Evolutionary conservation across 2,329 filamentous ascomycete genomes (phyloP).

Genomic region (Calonectria leucothoes): DNA sequence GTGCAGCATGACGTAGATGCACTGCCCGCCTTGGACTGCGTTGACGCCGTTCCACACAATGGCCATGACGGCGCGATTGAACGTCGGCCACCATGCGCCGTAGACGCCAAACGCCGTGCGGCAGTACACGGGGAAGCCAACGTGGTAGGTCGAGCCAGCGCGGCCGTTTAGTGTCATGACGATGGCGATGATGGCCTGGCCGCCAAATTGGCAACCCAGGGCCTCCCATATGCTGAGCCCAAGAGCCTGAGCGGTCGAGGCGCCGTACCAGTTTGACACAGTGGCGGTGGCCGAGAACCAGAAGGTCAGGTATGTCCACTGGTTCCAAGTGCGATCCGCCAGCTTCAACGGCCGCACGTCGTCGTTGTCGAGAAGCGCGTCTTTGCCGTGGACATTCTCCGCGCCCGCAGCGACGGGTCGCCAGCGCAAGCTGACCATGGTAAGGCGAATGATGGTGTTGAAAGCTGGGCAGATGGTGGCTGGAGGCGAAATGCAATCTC

Average conservation of each 20-base stretch:
- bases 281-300: constrained; percentile 21
- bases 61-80: constrained; percentile 57
- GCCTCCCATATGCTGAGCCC: constrained; percentile 63
- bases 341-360: constrained; percentile 11
- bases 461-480: neutral
- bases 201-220: constrained; percentile 53
- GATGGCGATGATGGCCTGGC: constrained; percentile 53
- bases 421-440: neutral
- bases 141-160: constrained; percentile 56
- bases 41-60: constrained; percentile 60
- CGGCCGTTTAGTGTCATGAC: constrained; percentile 57
- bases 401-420: constrained; percentile 1
- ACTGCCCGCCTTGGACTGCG: constrained; percentile 48
- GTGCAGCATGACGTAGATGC: constrained; percentile 50
- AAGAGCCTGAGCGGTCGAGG: constrained; percentile 51
- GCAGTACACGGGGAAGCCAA: constrained; percentile 55
- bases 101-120: constrained; percentile 57
- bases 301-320: constrained; percentile 17
- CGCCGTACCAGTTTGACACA: constrained; percentile 46
- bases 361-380: constrained; percentile 14
- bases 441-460: neutral
- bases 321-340: neutral
- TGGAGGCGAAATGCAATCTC: neutral
- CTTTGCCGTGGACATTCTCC: constrained; percentile 7
- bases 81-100: constrained; percentile 57